A percentile compares a stretch with the other conserved stretches of the same genome.
Evolutionary conservation across 306 rosid genomes (phyloP).

Genomic region (Prunus dulcis): DNA sequence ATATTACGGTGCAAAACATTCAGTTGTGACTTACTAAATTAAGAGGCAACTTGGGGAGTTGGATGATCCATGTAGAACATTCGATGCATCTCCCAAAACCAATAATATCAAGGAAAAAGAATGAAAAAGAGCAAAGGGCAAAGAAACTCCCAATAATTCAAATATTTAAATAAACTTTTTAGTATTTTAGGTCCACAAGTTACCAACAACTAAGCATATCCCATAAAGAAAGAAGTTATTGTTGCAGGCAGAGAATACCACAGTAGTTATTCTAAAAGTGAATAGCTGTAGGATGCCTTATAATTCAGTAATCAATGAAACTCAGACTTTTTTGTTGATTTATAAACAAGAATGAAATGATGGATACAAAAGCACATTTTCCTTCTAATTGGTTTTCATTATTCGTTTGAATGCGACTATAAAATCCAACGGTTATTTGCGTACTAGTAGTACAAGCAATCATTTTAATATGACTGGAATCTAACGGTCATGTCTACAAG

Average conservation of each 20-base stretch:
- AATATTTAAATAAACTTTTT: background rate
- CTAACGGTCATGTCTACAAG: background rate
- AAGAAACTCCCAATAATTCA: background rate
- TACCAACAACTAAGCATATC: background rate
- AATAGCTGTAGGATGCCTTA: background rate
- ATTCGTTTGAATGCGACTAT: background rate
- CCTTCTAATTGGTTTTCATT: background rate
- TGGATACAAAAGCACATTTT: background rate
- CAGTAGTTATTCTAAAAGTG: background rate
- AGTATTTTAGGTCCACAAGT: background rate
- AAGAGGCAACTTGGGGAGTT: too few relatives aligned
- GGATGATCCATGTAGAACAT: background rate
- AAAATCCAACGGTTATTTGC: background rate
- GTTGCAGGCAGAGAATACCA: background rate
- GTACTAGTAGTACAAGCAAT: background rate
- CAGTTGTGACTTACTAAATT: background rate
- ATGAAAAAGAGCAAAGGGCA: background rate
- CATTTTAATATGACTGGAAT: background rate
- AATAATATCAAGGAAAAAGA: background rate
- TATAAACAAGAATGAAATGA: background rate
- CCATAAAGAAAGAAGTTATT: background rate
- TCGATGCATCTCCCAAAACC: background rate
- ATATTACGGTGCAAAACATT: too few relatives aligned
- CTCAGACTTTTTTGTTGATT: background rate
- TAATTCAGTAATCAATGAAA: background rate